Conservation (phyloP, 768 basidiomycete genomes). For the Kondoa subrosea region DNA sequence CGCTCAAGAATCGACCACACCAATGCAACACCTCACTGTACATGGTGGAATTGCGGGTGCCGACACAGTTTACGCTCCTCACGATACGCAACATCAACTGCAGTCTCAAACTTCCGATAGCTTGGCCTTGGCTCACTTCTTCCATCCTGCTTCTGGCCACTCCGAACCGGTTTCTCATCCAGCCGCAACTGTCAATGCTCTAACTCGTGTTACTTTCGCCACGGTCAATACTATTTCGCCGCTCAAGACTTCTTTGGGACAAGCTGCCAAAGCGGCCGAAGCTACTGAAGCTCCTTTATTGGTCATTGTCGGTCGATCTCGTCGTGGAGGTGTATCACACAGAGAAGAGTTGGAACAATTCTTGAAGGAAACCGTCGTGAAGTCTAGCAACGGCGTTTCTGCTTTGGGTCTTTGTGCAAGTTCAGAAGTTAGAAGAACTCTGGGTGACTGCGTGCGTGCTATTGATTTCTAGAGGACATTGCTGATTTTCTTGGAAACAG, state of each 20-base stretch:
- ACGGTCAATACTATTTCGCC: slow-evolving; percentile 33
- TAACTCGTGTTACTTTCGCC: slow-evolving; percentile 51
- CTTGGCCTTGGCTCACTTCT: slow-evolving; percentile 52
- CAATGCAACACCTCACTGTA: slow-evolving; percentile 13
- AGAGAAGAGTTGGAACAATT: slow-evolving; percentile 36
- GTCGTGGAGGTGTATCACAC: slow-evolving; percentile 39
- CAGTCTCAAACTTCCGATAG: slow-evolving; percentile 70
- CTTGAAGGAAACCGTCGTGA: slow-evolving; percentile 15
- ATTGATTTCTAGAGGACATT: slow-evolving; percentile 7
- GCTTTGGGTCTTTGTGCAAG: slow-evolving; percentile 13
- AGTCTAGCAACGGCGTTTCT: background rate
- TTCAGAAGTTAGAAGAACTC: slow-evolving; percentile 16
- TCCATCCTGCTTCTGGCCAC: slow-evolving; percentile 11
- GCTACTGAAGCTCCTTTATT: slow-evolving; percentile 36
- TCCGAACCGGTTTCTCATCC: slow-evolving; percentile 1
- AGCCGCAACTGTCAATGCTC: slow-evolving; percentile 32
- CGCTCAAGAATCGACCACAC: slow-evolving; percentile 5
- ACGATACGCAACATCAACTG: slow-evolving; percentile 48
- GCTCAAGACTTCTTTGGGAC: slow-evolving; percentile 37
- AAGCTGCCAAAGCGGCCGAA: slow-evolving; percentile 35
- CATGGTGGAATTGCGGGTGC: slow-evolving; percentile 35
- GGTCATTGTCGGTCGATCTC: slow-evolving; percentile 62
- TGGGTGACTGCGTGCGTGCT: slow-evolving; percentile 17
- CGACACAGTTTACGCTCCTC: slow-evolving; percentile 56
- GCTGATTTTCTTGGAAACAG: background rate